These are phyloP conservation scores for Cicer bijugum DNA, from an alignment of 306 rosid species.

Conservation along the genomic window DNA sequence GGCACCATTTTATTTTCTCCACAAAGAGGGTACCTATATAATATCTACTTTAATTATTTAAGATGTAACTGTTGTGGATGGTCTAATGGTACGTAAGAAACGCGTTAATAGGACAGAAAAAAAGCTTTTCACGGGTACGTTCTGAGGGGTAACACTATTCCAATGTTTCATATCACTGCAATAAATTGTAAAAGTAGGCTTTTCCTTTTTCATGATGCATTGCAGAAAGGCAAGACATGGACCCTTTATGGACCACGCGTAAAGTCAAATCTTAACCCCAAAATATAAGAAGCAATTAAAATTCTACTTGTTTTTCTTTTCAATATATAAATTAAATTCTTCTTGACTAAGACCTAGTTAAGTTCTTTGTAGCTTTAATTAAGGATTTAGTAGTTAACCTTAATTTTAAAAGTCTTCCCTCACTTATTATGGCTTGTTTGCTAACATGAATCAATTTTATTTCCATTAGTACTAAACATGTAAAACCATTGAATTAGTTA, in stretches of 20 bases:
- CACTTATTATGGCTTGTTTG: not conserved
- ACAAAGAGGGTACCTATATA: too few species aligned
- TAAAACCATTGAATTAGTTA: too few species aligned
- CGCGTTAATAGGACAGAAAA: constrained; percentile 59
- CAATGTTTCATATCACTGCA: constrained; percentile 34
- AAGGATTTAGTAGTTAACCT: not conserved
- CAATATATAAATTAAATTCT: not conserved
- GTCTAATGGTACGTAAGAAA: constrained; percentile 31
- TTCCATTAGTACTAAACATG: not conserved
- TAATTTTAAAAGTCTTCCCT: not conserved
- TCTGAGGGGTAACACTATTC: constrained; percentile 12
- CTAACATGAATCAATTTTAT: not conserved
- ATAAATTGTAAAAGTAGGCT: constrained; percentile 70
- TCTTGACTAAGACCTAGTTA: not conserved
- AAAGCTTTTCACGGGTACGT: constrained; percentile 12
- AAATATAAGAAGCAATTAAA: not conserved
- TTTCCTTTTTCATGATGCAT: constrained; percentile 47
- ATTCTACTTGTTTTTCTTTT: not conserved
- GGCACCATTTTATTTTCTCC: too few species aligned
- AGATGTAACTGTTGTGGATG: too few species aligned
- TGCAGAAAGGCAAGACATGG: constrained; percentile 36
- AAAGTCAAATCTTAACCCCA: constrained; percentile 37
- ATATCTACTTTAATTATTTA: too few species aligned
- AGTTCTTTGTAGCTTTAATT: not conserved
- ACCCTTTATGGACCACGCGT: constrained; percentile 53